Base-by-base conservation (phyloP, 1,139 yeast genomes). In the Candida sp. region DNA sequence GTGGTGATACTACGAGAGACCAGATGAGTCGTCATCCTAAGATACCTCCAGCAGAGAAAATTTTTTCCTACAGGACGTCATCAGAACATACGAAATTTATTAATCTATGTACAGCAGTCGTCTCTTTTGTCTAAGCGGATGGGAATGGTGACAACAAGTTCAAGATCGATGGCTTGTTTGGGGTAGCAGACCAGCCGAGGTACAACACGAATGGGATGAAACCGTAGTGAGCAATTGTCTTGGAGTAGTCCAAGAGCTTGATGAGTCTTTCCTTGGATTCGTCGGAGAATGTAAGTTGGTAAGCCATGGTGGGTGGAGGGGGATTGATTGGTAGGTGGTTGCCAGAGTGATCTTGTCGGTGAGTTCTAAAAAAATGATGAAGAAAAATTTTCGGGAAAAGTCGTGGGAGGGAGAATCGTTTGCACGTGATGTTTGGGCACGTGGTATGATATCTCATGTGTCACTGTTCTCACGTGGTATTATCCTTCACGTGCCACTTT, bases 121-220 rank as follows among this genome's bases (percentile, higher is more conserved):
- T 32, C n/a, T 32, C n/a, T 32, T 32, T 32, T 32, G 12, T 17
- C 22, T 78, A 88, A 65, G 87, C 88, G 61, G 91, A 84, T 69
- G 96, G 96, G 65, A 90, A 79, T 39, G 89, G 89, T 59, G 87
- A 81, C 63, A 84, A 77, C 63, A 86, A 82, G 78, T 83, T 84
- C 73, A 93, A 80, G 66, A 92, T 77, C 58, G 86, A 85, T 58
- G 98, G 98, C 73, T 88, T 90, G 71, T 88, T 89, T 53, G 91
- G 81, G 57, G 96, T 85, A 61, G 90, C 85, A 55, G 90, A 78
- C 97, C 97, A 93, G 42, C 97, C 98, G 66, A 94, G 78, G 78
- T 94, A 94, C 65, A 94, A 79, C 58, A 94, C 88, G 67, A 94
- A 89, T 54, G 99, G 99, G 63, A 94, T 88, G 90, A 96, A 94